A percentile compares a stretch with the other conserved stretches of the same genome.
Evolutionary conservation across 116 monocot genomes (phyloP).

Genomic region (Phalaenopsis hybrid): DNA sequence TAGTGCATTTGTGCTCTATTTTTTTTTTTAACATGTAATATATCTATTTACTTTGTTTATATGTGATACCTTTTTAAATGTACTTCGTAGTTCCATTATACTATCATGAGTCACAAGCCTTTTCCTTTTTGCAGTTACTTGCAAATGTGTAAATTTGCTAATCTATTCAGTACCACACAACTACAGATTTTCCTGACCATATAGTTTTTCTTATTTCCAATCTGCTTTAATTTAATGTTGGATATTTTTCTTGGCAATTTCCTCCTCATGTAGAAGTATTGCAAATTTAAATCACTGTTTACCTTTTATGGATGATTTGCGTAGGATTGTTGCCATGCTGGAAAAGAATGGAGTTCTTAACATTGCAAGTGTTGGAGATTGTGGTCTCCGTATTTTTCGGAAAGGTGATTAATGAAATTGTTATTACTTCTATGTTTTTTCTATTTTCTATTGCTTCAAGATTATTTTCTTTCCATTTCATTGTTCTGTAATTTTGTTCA

Average conservation of each 20-base stretch:
- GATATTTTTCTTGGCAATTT: background rate
- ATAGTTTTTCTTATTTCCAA: background rate
- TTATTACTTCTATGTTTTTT: background rate
- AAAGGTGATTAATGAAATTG: slow-evolving; percentile 32
- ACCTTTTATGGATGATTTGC: background rate
- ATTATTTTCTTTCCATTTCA: too few relatives aligned
- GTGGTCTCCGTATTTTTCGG: slow-evolving; percentile 74
- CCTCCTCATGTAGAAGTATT: background rate
- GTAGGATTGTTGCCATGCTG: slow-evolving; percentile 60
- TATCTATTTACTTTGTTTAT: too few relatives aligned
- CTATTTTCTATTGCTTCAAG: slow-evolving; percentile 5
- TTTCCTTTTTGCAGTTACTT: background rate
- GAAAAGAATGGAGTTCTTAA: slow-evolving; percentile 68
- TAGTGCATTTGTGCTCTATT: background rate
- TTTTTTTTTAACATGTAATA: background rate
- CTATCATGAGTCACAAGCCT: background rate
- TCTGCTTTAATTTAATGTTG: background rate
- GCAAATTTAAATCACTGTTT: background rate
- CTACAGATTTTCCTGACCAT: background rate
- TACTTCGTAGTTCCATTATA: background rate
- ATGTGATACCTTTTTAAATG: too few relatives aligned
- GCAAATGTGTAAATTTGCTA: background rate
- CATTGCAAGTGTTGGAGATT: slow-evolving; percentile 89
- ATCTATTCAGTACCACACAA: too few relatives aligned
- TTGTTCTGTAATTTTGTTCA: slow-evolving; percentile 5